A percentile compares a stretch with the other conserved stretches of the same genome.
These are phyloP conservation scores for Rhodotorula kratochvilovae DNA, from an alignment of 768 basidiomycete genomes.

Conservation along the genomic window DNA sequence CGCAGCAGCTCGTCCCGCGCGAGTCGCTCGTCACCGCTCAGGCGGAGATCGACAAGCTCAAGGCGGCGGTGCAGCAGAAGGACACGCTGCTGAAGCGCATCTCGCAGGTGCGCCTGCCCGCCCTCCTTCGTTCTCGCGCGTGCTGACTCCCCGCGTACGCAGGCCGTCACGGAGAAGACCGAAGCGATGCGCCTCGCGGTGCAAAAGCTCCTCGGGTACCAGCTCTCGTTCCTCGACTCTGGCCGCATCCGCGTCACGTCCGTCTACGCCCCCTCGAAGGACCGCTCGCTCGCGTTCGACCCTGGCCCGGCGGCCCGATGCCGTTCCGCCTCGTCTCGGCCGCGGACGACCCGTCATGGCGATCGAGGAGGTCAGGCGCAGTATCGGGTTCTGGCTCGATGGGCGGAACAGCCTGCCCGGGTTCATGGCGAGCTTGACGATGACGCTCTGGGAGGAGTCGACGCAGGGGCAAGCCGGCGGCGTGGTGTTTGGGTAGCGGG, in stretches of 20 bases:
- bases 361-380: slow-evolving; percentile 68
- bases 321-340: slow-evolving; percentile 38
- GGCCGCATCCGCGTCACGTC: slow-evolving; percentile 85
- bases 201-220: slow-evolving; percentile 80
- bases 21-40: slow-evolving; percentile 59
- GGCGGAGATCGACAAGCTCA: slow-evolving; percentile 67
- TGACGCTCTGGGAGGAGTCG: slow-evolving; percentile 24
- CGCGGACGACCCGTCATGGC: slow-evolving; percentile 44
- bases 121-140: not conserved
- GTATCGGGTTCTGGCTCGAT: slow-evolving; percentile 56
- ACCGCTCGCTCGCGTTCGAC: slow-evolving; percentile 66
- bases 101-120: slow-evolving; percentile 56
- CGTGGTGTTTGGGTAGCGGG: not conserved
- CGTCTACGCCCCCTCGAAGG: slow-evolving; percentile 62
- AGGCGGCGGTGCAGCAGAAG: slow-evolving; percentile 63
- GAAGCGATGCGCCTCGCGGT: slow-evolving; percentile 89
- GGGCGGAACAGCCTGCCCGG: slow-evolving; percentile 37
- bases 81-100: slow-evolving; percentile 78
- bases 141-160: slow-evolving; percentile 1
- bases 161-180: slow-evolving; percentile 80
- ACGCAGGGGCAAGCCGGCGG: not conserved
- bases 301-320: slow-evolving; percentile 38
- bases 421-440: slow-evolving; percentile 42
- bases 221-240: slow-evolving; percentile 84
- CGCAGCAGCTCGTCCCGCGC: slow-evolving; percentile 33